A percentile compares a stretch with the other conserved stretches of the same genome.
phyloP scores from a whole-genome alignment of 2,329 filamentous ascomycete species.

The Periglandula ipomoeae region DNA sequence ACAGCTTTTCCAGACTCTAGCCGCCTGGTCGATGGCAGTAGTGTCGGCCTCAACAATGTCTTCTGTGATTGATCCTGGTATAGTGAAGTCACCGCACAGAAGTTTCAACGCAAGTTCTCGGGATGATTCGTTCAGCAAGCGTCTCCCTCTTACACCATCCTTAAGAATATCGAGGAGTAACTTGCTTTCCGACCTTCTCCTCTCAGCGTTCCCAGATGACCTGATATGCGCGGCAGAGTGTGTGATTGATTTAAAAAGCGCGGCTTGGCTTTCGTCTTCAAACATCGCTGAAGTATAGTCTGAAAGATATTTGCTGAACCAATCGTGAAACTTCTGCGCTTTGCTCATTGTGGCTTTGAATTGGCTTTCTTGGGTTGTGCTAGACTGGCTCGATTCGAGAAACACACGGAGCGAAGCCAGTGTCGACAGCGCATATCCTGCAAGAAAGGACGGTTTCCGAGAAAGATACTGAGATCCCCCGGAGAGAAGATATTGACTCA shows the following conservation, averaged over 20 bases:
- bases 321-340: conserved; percentile 65
- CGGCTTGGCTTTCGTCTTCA: conserved; percentile 35
- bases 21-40: conserved; percentile 51
- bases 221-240: conserved; percentile 59
- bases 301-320: conserved; percentile 64
- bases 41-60: conserved; percentile 64
- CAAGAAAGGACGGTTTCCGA: conserved; percentile 63
- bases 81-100: conserved; percentile 66
- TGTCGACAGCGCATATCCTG: conserved; percentile 70
- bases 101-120: conserved; percentile 61
- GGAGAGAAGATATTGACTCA: conserved; percentile 74
- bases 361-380: conserved; percentile 77
- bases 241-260: conserved; percentile 58
- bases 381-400: conserved; percentile 63
- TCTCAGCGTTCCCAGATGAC: conserved; percentile 58
- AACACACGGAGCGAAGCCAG: conserved; percentile 72
- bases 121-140: conserved; percentile 62
- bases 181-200: conserved; percentile 65
- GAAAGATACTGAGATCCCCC: conserved; percentile 57
- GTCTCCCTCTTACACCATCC: conserved; percentile 53
- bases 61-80: conserved; percentile 31
- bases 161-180: conserved; percentile 71
- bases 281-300: conserved; percentile 49
- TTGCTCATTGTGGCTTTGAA: conserved; percentile 68
- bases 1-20: conserved; percentile 70